Conservation (phyloP, 2,329 filamentous ascomycete genomes). For the Colletotrichum spinosum region DNA sequence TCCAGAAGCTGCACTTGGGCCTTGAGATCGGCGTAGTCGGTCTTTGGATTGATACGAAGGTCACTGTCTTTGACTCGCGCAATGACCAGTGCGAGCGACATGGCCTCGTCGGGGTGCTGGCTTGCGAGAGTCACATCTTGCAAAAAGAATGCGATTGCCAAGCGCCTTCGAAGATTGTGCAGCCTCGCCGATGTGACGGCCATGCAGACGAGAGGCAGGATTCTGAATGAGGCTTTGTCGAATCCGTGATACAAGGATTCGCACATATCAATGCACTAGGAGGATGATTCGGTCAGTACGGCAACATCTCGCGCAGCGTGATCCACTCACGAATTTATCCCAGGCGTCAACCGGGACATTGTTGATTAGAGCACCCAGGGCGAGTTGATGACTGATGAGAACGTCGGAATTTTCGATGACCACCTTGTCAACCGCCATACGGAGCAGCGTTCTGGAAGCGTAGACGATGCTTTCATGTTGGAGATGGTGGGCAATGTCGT, state of each 20-base stretch:
- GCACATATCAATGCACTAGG: slow-evolving; percentile 63
- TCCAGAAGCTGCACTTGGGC: slow-evolving; percentile 78
- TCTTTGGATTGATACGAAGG: slow-evolving; percentile 65
- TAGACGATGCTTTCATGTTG: slow-evolving; percentile 49
- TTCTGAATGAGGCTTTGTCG: slow-evolving; percentile 62
- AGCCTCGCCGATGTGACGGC: slow-evolving; percentile 62
- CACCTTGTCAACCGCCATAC: slow-evolving; percentile 66
- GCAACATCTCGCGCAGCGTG: neutral
- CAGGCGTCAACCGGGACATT: slow-evolving; percentile 53
- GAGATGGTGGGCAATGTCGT: slow-evolving; percentile 51
- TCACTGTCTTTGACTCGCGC: slow-evolving; percentile 58
- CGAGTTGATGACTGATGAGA: slow-evolving; percentile 51
- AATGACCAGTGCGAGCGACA: slow-evolving; percentile 58
- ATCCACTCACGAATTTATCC: slow-evolving; percentile 56
- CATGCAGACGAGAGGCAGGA: slow-evolving; percentile 69
- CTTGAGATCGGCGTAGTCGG: slow-evolving; percentile 76
- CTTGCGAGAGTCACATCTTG: slow-evolving; percentile 56
- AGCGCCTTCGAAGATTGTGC: slow-evolving; percentile 72
- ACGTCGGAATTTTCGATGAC: slow-evolving; percentile 50
- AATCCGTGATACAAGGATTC: slow-evolving; percentile 60
- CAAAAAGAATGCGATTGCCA: slow-evolving; percentile 75
- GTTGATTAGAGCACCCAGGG: slow-evolving; percentile 57
- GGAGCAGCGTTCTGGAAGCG: slow-evolving; percentile 61
- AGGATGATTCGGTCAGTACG: slow-evolving; percentile 26
- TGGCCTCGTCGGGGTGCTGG: slow-evolving; percentile 52